Percentiles rank a stretch among this genome's conserved stretches.
These are phyloP conservation scores for Salix suchowensis DNA, from an alignment of 345 rosid genomes.

Conservation along the genomic window DNA sequence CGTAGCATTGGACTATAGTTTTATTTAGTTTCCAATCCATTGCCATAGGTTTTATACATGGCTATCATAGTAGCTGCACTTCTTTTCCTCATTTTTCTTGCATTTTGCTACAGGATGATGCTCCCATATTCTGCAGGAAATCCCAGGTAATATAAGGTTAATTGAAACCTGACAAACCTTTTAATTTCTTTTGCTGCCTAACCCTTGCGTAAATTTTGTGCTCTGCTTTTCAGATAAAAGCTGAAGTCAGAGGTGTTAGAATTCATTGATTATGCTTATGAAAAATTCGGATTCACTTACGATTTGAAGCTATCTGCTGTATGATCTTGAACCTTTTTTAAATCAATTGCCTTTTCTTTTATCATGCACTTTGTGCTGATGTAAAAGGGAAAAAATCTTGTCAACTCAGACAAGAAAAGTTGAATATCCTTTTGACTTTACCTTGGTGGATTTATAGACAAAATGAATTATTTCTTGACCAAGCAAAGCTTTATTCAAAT, in stretches of 20 bases:
- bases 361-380: background rate
- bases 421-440: background rate
- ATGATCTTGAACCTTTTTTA: conserved; percentile 1
- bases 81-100: background rate
- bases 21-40: background rate
- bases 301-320: conserved; percentile 92
- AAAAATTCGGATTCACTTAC: conserved; percentile 78
- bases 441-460: background rate
- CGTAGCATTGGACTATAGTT: background rate
- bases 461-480: background rate
- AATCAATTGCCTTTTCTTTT: background rate
- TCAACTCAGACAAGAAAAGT: background rate
- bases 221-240: conserved; percentile 58
- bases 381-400: background rate
- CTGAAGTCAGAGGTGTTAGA: conserved; percentile 80
- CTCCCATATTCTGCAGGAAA: conserved; percentile 89
- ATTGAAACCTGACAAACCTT: background rate
- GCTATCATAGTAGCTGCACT: background rate
- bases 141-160: conserved; percentile 51
- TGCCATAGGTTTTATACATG: background rate
- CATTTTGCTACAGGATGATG: conserved; percentile 73
- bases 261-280: conserved; percentile 68
- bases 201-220: conserved; percentile 1
- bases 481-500: background rate
- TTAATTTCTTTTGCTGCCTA: conserved; percentile 6